Evolutionary conservation across 257 asterid genomes (phyloP), one percentile per base, ranked within the genome.

Genomic region (Solanum bulbocastanum): DNA sequence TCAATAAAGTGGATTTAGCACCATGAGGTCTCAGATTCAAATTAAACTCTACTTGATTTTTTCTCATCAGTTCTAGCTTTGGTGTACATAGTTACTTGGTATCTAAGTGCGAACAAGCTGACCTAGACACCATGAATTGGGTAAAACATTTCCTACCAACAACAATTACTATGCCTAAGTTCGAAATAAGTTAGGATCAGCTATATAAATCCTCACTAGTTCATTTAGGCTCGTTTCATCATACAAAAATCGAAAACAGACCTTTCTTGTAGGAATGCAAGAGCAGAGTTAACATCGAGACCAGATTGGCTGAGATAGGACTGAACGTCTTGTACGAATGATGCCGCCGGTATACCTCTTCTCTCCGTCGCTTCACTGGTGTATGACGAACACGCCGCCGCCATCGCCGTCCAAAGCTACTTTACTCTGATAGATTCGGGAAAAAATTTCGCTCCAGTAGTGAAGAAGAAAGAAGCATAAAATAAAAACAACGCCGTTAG

Each of bases 211-310:
- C 33, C 33, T n/a, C 72, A 11, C 33, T 10, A n/a, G 8, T 27
- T 30, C 18, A 11, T 3, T 5, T 13, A 68, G 27, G 35, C 10
- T 18, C 11, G 27, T 22, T 37, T 39, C 44, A 52, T 6, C 62
- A 52, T 52, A 52, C 62, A 18, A 22, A 23, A 75, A 5, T 36
- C 2, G 8, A 73, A 39, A 75, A 15, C 16, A 11, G 27, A 97
- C 99, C 99, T 97, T 90, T 97, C 99, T 92, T 96, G 99, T 84
- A 97, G 91, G 92, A 95, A 94, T 16, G 98, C 93, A 69, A 97
- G 97, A 69, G 98, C 94, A 22, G 98, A 93, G 90, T 92, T 96
- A 86, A 91, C 98, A 72, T 95, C 98, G 78, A 95, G 96, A 83
- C 92, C 96, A 32, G 95, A 92, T 86, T 96, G 94, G 60, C 93